Conservation (phyloP, 352 stramenopile genomes). For the Elongisporangium senticosum region DNA sequence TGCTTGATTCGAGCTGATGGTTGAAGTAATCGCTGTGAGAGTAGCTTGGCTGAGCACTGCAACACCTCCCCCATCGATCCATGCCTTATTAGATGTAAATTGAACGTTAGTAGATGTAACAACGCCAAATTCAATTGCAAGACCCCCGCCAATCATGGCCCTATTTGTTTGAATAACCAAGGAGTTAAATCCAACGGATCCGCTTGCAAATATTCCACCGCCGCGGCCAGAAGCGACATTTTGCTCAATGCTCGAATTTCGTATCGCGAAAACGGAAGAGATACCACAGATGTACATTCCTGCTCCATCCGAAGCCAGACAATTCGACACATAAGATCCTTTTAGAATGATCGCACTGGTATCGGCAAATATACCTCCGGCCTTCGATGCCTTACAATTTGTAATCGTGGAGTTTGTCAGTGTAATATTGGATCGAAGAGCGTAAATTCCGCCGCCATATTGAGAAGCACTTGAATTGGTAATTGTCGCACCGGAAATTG, state of each 20-base stretch:
- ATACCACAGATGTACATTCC: constrained; percentile 27
- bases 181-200: constrained; percentile 1
- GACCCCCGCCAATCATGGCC: constrained; percentile 23
- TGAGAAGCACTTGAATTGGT: constrained; percentile 3
- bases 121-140: constrained; percentile 17
- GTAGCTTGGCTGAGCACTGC: constrained; percentile 23
- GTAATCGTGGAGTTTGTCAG: constrained; percentile 11
- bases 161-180: constrained; percentile 22
- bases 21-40: constrained; percentile 11
- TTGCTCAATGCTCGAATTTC: constrained; percentile 6
- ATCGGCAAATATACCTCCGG: constrained; percentile 29
- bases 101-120: constrained; percentile 8
- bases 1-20: constrained; percentile 22
- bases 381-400: constrained; percentile 17
- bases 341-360: constrained; percentile 9
- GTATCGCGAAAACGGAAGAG: neutral
- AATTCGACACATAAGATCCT: constrained; percentile 10
- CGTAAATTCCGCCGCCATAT: constrained; percentile 31
- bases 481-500: constrained; percentile 13
- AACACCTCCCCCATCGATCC: constrained; percentile 36
- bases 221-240: constrained; percentile 21
- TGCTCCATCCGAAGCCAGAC: constrained; percentile 16
- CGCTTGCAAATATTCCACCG: constrained; percentile 16
- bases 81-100: constrained; percentile 26
- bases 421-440: constrained; percentile 15